Conservation (phyloP, 2,329 filamentous ascomycete genomes). For the Aureobasidium sp. region DNA sequence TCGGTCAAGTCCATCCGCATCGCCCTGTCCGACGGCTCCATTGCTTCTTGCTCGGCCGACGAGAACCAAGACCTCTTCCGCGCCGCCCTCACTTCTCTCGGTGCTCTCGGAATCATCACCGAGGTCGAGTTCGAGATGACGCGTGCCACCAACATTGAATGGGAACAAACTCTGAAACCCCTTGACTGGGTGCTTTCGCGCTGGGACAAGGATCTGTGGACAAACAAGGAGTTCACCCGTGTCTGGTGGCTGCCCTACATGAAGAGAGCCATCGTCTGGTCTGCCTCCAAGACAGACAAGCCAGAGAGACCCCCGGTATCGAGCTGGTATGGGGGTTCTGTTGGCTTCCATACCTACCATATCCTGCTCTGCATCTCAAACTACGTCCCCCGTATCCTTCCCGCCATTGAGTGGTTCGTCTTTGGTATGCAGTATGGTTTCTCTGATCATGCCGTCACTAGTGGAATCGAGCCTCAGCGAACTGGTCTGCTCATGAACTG, state of each 20-base stretch:
- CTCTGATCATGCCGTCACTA: conserved; percentile 54
- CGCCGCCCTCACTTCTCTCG: conserved; percentile 77
- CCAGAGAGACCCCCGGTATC: conserved; percentile 49
- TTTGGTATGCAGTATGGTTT: conserved; percentile 98
- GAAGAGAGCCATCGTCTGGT: conserved; percentile 79
- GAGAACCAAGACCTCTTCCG: conserved; percentile 74
- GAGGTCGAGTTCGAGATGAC: conserved; percentile 80
- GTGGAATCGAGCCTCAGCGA: conserved; percentile 71
- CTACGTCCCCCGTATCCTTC: conserved; percentile 68
- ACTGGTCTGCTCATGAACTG: conserved; percentile 90
- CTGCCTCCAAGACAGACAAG: conserved; percentile 66
- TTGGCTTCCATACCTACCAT: conserved; percentile 89
- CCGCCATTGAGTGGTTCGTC: conserved; percentile 90
- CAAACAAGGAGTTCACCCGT: conserved; percentile 73
- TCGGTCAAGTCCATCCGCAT: conserved; percentile 66
- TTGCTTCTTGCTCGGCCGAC: conserved; percentile 57
- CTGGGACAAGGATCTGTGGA: conserved; percentile 74
- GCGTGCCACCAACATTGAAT: conserved; percentile 73
- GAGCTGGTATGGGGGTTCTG: conserved; percentile 69
- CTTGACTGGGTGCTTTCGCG: conserved; percentile 58
- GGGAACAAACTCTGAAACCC: conserved; percentile 69
- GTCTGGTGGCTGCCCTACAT: conserved; percentile 98
- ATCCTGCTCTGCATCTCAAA: conserved; percentile 76
- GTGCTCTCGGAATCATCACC: conserved; percentile 81
- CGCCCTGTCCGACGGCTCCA: conserved; percentile 70